phyloP scores from a whole-genome alignment of 306 rosid species.

The Prunus padus region DNA sequence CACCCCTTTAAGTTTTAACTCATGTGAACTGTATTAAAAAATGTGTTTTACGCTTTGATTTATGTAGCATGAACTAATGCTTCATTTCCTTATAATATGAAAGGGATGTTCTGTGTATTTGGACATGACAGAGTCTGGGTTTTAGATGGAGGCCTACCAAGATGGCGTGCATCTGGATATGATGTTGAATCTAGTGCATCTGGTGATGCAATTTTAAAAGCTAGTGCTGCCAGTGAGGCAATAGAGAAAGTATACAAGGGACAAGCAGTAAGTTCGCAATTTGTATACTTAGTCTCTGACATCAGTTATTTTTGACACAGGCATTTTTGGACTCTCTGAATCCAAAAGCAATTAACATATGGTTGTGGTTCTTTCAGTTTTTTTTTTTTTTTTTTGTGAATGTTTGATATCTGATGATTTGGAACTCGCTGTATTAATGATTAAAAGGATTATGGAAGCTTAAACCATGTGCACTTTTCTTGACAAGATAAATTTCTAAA shows the following conservation, averaged over 20 bases:
- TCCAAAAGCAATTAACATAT: background rate
- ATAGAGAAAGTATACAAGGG: slow-evolving; percentile 86
- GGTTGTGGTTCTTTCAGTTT: background rate
- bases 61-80: slow-evolving; percentile 17
- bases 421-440: background rate
- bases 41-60: background rate
- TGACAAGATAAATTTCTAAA: too few species aligned
- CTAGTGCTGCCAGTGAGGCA: slow-evolving; percentile 99
- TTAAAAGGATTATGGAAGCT: background rate
- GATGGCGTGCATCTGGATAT: slow-evolving; percentile 95
- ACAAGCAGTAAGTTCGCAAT: slow-evolving; percentile 60
- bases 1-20: background rate
- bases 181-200: slow-evolving; percentile 99
- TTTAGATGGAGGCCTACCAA: slow-evolving; percentile 95
- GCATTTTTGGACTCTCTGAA: background rate
- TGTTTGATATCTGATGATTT: background rate
- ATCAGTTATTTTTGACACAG: background rate
- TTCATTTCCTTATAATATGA: slow-evolving; percentile 22
- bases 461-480: background rate
- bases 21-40: background rate
- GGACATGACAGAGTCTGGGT: slow-evolving; percentile 97
- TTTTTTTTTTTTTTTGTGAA: background rate
- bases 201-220: slow-evolving; percentile 89
- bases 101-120: slow-evolving; percentile 97
- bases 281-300: slow-evolving; percentile 11